Evolutionary conservation across 768 basidiomycete species (phyloP).

Genomic region (Leccinellum rugosiceps): DNA sequence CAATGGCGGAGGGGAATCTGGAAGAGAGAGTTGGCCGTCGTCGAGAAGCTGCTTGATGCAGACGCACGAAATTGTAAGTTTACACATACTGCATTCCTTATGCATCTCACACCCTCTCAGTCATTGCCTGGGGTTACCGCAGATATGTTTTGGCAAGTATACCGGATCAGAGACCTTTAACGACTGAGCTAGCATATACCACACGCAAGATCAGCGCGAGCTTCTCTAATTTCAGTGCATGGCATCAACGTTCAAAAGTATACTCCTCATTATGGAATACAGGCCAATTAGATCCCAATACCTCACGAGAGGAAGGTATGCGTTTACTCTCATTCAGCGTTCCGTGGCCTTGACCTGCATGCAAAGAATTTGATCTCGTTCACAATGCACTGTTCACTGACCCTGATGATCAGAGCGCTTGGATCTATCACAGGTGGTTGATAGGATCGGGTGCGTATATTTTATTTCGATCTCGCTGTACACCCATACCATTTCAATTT

Average conservation of each 20-base stretch:
- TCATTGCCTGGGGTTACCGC: slow-evolving; percentile 94
- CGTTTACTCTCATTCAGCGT: not conserved
- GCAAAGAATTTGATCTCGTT: slow-evolving; percentile 85
- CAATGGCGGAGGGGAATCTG: slow-evolving; percentile 82
- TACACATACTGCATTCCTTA: not conserved
- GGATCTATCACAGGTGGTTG: slow-evolving; percentile 99
- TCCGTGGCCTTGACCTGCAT: not conserved
- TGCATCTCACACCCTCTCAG: slow-evolving; percentile 40
- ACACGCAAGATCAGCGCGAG: slow-evolving; percentile 87
- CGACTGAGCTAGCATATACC: slow-evolving; percentile 82
- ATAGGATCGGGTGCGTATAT: slow-evolving; percentile 64
- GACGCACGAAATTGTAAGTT: slow-evolving; percentile 90
- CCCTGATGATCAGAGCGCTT: slow-evolving; percentile 93
- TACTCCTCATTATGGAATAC: slow-evolving; percentile 61
- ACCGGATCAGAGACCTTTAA: slow-evolving; percentile 52
- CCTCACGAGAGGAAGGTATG: slow-evolving; percentile 70
- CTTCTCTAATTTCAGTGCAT: slow-evolving; percentile 97
- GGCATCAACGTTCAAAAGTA: slow-evolving; percentile 95
- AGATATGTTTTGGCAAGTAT: slow-evolving; percentile 77
- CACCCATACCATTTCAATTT: slow-evolving; percentile 5
- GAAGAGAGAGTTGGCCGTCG: slow-evolving; percentile 81
- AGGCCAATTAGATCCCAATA: slow-evolving; percentile 47
- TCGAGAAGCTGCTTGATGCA: slow-evolving; percentile 88
- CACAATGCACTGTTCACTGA: slow-evolving; percentile 95
- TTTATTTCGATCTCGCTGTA: not conserved